Evolutionary conservation across 163 green algal genomes (phyloP), one percentile per base, ranked within the genome.

Genomic region (Picocystis sp.): DNA sequence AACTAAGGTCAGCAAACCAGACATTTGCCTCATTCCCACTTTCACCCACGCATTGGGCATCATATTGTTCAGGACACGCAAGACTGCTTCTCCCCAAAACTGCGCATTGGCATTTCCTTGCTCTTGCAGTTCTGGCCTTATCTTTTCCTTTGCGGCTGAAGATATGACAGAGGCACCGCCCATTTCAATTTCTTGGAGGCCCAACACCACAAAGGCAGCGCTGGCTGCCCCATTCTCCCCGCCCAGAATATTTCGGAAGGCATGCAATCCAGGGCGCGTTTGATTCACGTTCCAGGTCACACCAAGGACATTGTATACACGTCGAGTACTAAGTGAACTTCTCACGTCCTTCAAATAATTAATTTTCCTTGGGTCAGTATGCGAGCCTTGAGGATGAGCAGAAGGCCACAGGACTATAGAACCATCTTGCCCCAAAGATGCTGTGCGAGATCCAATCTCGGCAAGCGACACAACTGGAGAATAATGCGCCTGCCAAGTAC

Each of bases 111-210:
- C 55, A 54, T 81, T 91, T 63, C 77, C 79, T 22, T 67, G 66
- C 69, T 93, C 83, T 72, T 86, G 68, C 23, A 72, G 43, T 13
- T 57, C 54, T 33, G 61, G 38, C 3, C 58, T 58, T 29, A 93
- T 47, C 2, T 69, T 53, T 19, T 84, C 66, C 38, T 80, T 77
- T 19, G 75, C 79, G 0, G 75, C 77, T 24, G 83, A 80, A 17
- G 76, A 56, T 3, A 76, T 82, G 35, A 97, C 79, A 47, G 67
- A 79, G 47, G 65, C 61, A 13, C 76, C 78, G 46, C 87, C 86
- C 77, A 93, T 89, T 67, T 95, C 87, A 10, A 96, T 77, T 60
- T 96, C 87, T 65, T 95, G 86, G 52, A 95, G 64, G 0, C 66
- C 79, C 9, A 94, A 55, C 23, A 81, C 65, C 5, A 86, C 75